Evolutionary conservation across 768 basidiomycete genomes (phyloP), one percentile per base, ranked within the genome.

Genomic region (Austroboletus eburneus): DNA sequence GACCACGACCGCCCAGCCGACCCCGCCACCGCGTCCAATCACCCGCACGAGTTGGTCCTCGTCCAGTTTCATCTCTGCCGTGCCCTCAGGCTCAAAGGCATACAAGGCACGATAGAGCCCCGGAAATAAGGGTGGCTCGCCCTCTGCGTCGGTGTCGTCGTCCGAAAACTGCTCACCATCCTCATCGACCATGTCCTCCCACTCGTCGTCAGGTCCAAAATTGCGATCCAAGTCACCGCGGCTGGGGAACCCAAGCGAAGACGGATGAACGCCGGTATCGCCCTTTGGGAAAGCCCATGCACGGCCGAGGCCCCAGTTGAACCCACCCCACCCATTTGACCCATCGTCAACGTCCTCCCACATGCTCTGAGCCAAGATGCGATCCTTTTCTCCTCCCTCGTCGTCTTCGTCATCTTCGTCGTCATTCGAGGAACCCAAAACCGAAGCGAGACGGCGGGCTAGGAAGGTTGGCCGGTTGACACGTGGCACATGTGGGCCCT

Each of bases 91-190:
- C 49, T 83, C 81, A 52, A 93, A 91, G 4, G 80, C 73, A 52
- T 85, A 92, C 63, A 89, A 12, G 8, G 90, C 87, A 14, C 83
- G 79, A 57, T 92, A 92, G 2, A 85, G 48, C 0, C 90, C 90
- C 0, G 89, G 85, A 18, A 72, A 66, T 2, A 88, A 72, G 34
- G 72, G 72, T 2, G 48, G 58, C 13, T 66, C 63, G 22, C 54
- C 54, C 21, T 63, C 63, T 25, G 42, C 54, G 20, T 62, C 63
- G 29, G 41, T 52, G 1, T 66, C 50, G 12, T 55, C 59, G 7
- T 56, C 57, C 1, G 39, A 49, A 27, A 51, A 43, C 6, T 72
- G 73, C 14, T 70, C 71, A 7, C 67, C 69, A 2, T 69, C 72
- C 4, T 67, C 45, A 12, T 55, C 39, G 1, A 58, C 63, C 43